phyloP scores from a whole-genome alignment of 176 grass and related monocot genomes.

The Metroxylon sagu region DNA sequence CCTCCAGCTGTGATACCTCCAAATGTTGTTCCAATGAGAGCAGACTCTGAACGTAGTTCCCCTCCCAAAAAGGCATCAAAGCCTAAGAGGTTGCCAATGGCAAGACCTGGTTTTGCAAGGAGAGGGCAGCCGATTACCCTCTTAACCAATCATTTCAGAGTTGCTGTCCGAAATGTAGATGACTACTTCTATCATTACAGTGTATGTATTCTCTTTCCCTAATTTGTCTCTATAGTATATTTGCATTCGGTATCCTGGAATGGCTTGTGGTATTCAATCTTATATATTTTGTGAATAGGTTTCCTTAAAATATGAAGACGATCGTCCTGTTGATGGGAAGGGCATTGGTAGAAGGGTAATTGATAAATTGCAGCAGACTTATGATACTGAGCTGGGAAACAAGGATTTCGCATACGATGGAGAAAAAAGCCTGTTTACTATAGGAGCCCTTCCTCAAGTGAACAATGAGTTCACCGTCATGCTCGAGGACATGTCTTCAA shows the following conservation, averaged over 20 bases:
- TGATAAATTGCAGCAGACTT: conserved; percentile 69
- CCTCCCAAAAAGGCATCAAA: conserved; percentile 24
- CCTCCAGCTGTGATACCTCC: conserved; percentile 23
- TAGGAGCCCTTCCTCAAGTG: conserved; percentile 57
- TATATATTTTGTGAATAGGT: conserved; percentile 30
- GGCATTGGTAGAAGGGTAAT: conserved; percentile 58
- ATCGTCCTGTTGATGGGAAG: conserved; percentile 73
- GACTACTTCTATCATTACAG: conserved; percentile 70
- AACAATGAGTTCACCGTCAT: conserved; percentile 73
- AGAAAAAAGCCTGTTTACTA: conserved; percentile 74
- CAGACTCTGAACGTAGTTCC: conserved; percentile 1
- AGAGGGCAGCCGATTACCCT: conserved; percentile 39
- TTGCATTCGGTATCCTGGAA: too few relatives aligned
- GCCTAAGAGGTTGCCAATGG: conserved; percentile 30
- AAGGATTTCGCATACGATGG: conserved; percentile 94
- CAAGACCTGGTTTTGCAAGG: conserved; percentile 40
- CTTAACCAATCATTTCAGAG: conserved; percentile 57
- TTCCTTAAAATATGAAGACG: conserved; percentile 76
- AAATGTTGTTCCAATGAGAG: conserved; percentile 24
- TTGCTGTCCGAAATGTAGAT: conserved; percentile 31
- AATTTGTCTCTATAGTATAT: too few relatives aligned
- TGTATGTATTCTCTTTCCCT: conserved; percentile 23
- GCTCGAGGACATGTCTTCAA: conserved; percentile 50
- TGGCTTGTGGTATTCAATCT: too few relatives aligned
- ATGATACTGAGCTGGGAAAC: conserved; percentile 43